Percentiles rank a stretch among this genome's conserved stretches.
These are phyloP conservation scores for Vanrija sp. DNA, from an alignment of 1,284 basidiomycete genomes.

Conservation along the genomic window DNA sequence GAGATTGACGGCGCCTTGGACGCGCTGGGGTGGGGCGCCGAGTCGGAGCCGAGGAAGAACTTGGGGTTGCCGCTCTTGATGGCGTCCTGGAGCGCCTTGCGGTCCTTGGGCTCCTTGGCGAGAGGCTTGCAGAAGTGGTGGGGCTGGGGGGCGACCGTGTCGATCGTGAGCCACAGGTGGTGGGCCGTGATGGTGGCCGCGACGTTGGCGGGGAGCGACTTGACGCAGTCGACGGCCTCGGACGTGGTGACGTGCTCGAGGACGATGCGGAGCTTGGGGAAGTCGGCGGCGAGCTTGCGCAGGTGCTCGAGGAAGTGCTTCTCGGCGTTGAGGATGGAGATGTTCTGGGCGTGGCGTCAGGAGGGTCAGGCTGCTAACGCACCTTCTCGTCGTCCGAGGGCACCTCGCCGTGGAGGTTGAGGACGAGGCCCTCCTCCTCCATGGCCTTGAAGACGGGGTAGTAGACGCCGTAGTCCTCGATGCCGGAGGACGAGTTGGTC, in stretches of 20 bases:
- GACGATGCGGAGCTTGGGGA: constrained; percentile 92
- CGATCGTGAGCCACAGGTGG: constrained; percentile 89
- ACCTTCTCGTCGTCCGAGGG: constrained; percentile 81
- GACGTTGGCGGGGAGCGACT: constrained; percentile 75
- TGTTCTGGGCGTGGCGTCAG: constrained; percentile 59
- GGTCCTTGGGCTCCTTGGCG: constrained; percentile 91
- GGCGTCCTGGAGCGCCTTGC: constrained; percentile 75
- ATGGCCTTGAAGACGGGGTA: constrained; percentile 93
- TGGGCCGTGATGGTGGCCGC: constrained; percentile 97
- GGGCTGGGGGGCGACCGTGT: constrained; percentile 95
- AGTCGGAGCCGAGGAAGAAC: constrained; percentile 98
- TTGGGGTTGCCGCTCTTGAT: constrained; percentile 82
- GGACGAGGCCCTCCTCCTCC: constrained; percentile 87
- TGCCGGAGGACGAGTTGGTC: constrained; percentile 93
- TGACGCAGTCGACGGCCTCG: constrained; percentile 79
- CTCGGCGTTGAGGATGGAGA: constrained; percentile 92
- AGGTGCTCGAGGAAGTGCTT: constrained; percentile 85
- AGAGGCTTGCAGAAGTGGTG: constrained; percentile 99
- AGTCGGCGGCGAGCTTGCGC: constrained; percentile 71
- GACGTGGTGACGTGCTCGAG: constrained; percentile 98
- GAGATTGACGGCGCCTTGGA: constrained; percentile 62
- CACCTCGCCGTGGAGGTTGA: constrained; percentile 96
- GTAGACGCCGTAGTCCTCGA: constrained; percentile 92
- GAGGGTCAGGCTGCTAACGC: constrained; percentile 45
- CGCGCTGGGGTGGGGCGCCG: constrained; percentile 83